Base-by-base conservation (phyloP, 2,329 filamentous ascomycete species). In the Thelonectria discophora region DNA sequence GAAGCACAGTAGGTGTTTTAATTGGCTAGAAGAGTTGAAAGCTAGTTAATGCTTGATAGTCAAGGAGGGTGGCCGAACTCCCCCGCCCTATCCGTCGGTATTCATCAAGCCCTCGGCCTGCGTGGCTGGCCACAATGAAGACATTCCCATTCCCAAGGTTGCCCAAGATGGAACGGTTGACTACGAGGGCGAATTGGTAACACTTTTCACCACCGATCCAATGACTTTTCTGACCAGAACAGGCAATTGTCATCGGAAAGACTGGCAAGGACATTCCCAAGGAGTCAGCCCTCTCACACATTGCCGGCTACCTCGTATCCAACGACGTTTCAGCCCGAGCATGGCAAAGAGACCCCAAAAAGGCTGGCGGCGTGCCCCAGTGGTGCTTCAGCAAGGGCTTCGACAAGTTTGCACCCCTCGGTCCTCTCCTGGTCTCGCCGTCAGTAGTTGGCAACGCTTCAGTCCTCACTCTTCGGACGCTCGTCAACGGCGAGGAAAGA, bases 251-350 rank as follows among this genome's bases (percentile, higher is more conserved):
- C 3, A 84, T 88, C 65, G 82, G 83, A 15, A 81, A 80, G 43
- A 78, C 81, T 10, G 84, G 81, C 17, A 85, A 84, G 61, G 75
- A 87, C 68, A 79, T 86, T 15, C 64, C 78, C 17, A 75, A 80
- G 48, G 72, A 76, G 0, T 67, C 80, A 1, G 82, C 84, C 0
- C 75, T 81, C 27, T 66, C 73, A 0, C 80, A 85, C 67, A 74
- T 88, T 11, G 81, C 81, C 4, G 85, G 84, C 0, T 78, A 76
- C 49, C 58, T 72, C 8, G 68, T 65, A 39, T 78, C 83, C 45
- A 87, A 87, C 65, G 85, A 87, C 51, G 75, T 86, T n/a, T 85
- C 84, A 0, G 82, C 83, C 0, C 74, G 85, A 11, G 81, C 82
- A 45, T 77, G 79, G 65, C 85, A 87, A 69, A 72, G 82, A 24